Evolutionary conservation across 257 asterid genomes (phyloP).

Genomic region (Rehmannia glutinosa): DNA sequence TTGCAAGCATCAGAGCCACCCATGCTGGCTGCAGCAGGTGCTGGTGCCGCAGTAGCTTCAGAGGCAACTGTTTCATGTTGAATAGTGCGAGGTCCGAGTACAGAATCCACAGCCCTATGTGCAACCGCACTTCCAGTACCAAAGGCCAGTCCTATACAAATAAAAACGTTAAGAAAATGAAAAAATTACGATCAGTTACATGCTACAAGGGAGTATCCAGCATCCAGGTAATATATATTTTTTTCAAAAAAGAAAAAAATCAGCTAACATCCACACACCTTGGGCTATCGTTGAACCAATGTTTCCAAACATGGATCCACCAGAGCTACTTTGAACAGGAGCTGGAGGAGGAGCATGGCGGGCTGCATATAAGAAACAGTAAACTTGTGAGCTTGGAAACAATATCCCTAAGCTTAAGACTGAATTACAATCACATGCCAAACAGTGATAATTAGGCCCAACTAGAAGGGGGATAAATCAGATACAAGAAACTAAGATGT

Average conservation of each 20-base stretch:
- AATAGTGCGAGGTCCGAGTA: conserved; percentile 74
- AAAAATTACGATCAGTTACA: neutral
- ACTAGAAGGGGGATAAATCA: neutral
- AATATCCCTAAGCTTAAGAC: neutral
- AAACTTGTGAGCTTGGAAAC: neutral
- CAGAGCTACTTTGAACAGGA: conserved; percentile 49
- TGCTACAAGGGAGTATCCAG: too few species aligned
- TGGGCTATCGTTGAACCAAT: conserved; percentile 71
- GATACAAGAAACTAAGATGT: neutral
- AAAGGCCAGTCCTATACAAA: conserved; percentile 54
- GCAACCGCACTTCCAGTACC: conserved; percentile 76
- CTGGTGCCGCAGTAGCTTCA: conserved; percentile 39
- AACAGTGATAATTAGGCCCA: neutral
- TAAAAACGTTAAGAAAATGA: neutral
- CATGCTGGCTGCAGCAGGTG: conserved; percentile 28
- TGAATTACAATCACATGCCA: neutral
- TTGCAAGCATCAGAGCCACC: conserved; percentile 55
- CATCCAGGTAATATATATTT: neutral
- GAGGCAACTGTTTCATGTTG: conserved; percentile 63
- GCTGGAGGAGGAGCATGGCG: conserved; percentile 74
- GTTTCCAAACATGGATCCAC: conserved; percentile 54
- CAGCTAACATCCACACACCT: conserved; percentile 34
- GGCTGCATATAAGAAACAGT: conserved; percentile 28
- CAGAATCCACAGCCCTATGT: conserved; percentile 72
- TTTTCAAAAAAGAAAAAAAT: neutral